Evolutionary conservation across 805 yeast species (phyloP), one percentile per base, ranked within the genome.

Genomic region (Barnettozyma salicaria): DNA sequence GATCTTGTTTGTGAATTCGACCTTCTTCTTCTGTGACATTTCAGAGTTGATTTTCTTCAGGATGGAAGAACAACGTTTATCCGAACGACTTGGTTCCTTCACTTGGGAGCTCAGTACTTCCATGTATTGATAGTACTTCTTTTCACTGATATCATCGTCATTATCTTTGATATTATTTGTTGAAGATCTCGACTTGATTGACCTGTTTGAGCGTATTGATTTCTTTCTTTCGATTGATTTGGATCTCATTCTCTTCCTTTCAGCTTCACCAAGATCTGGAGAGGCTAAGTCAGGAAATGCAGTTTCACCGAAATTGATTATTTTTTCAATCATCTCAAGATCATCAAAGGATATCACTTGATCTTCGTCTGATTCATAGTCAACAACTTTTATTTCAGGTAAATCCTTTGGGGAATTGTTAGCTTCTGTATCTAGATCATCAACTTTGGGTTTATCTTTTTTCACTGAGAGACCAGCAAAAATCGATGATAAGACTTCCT

Each of bases 1-100:
- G 24, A 76, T 61, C 41, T 64, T 62, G 39, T 70, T 66, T 7
- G 75, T 63, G 48, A 78, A 78, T 30, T 44, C 48, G 13, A 69
- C 75, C 36, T 49, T 53, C 38, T 62, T 61, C 27, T 42, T 44
- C 24, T 20, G 14, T 28, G 41, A 12, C 28, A n/a, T 25, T 13
- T 22, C 13, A 9, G 6, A 4, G 17, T 19, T 10, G 36, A 27
- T 18, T 19, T 20, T 27, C 19, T 33, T 36, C 28, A 26, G 4
- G 14, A 34, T 34, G 25, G 46, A 41, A 18, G 32, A 20, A 12
- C 23, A 18, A 27, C 13, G 23, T 6, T 32, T 18, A 18, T 25
- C 5, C 9, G 10, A 17, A n/a, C 19, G 12, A 7, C 26, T 19
- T 7, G 48, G 48, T 17, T 41, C 39, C 23, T 39, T 48, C 6